These are phyloP conservation scores for Phytophthora multivora DNA, from an alignment of 352 stramenopile genomes.

Conservation along the genomic window DNA sequence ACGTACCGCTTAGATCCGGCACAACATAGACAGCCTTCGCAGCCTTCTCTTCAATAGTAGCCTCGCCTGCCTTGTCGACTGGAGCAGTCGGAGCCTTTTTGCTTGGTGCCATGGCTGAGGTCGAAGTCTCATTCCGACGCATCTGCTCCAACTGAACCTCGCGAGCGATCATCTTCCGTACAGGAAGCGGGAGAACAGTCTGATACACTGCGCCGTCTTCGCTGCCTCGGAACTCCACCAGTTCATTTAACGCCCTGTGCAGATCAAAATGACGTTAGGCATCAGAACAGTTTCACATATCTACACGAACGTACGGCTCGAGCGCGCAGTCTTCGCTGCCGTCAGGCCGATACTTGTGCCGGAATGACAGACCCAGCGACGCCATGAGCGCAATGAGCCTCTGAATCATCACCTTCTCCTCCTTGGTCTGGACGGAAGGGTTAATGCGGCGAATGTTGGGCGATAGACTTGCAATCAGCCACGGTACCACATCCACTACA, in stretches of 20 bases:
- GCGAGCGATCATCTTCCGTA: slow-evolving; percentile 80
- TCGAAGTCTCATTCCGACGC: slow-evolving; percentile 59
- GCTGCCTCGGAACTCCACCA: slow-evolving; percentile 60
- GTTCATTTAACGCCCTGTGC: slow-evolving; percentile 67
- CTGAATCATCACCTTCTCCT: slow-evolving; percentile 71
- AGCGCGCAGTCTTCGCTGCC: slow-evolving; percentile 73
- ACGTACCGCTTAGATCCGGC: slow-evolving; percentile 61
- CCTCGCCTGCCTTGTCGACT: slow-evolving; percentile 18
- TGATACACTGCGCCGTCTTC: slow-evolving; percentile 36
- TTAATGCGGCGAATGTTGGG: slow-evolving; percentile 69
- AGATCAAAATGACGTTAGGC: slow-evolving; percentile 1
- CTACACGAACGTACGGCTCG: slow-evolving; percentile 64
- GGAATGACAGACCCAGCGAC: slow-evolving; percentile 78
- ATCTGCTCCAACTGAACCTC: slow-evolving; percentile 85
- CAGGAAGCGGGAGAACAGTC: slow-evolving; percentile 55
- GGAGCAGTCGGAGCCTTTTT: slow-evolving; percentile 1
- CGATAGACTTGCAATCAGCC: slow-evolving; percentile 66
- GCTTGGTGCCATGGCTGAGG: slow-evolving; percentile 6
- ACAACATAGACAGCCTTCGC: slow-evolving; percentile 48
- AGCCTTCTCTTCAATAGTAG: slow-evolving; percentile 33
- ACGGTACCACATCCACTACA: slow-evolving; percentile 78
- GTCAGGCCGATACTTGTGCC: slow-evolving; percentile 67
- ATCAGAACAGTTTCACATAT: background rate
- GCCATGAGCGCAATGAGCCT: slow-evolving; percentile 80
- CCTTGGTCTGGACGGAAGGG: slow-evolving; percentile 55